Evolutionary conservation across 2,329 filamentous ascomycete genomes (phyloP).

Genomic region (Periconia sp.): DNA sequence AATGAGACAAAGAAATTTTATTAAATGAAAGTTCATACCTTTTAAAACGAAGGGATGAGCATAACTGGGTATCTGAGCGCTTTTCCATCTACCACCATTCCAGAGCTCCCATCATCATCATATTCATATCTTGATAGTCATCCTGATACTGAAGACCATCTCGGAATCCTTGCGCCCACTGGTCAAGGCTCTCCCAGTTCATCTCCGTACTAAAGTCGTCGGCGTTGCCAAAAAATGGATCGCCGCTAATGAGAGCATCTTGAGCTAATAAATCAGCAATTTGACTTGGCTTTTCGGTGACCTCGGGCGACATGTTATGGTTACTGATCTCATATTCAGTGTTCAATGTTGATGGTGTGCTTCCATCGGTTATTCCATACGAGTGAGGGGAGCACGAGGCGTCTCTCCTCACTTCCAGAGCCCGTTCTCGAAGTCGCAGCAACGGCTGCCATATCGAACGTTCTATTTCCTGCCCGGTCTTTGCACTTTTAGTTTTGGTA

Average conservation of each 20-base stretch:
- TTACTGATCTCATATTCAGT: background rate
- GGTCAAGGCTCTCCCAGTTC: slow-evolving; percentile 10
- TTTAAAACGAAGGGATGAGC: no score
- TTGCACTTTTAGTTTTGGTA: background rate
- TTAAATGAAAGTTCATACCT: no score
- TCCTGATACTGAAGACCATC: background rate
- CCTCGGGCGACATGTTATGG: background rate
- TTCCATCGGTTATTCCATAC: background rate
- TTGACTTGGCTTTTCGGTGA: background rate
- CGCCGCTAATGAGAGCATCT: slow-evolving; percentile 2
- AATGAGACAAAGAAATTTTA: no score
- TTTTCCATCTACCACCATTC: background rate
- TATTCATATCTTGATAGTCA: background rate
- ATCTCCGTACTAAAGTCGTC: slow-evolving; percentile 5
- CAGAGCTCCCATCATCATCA: background rate
- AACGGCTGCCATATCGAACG: slow-evolving; percentile 4
- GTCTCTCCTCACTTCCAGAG: slow-evolving; percentile 1
- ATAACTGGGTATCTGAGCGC: no score
- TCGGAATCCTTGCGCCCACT: slow-evolving; percentile 5
- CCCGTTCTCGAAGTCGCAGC: slow-evolving; percentile 1
- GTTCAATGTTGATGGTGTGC: slow-evolving; percentile 1
- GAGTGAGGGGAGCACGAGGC: background rate
- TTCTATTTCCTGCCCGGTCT: background rate
- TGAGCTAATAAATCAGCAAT: background rate
- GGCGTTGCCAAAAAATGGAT: slow-evolving; percentile 3